Evolutionary conservation across 805 yeast species (phyloP), one percentile per base, ranked within the genome.

Genomic region (Teunomyces funiuensis): DNA sequence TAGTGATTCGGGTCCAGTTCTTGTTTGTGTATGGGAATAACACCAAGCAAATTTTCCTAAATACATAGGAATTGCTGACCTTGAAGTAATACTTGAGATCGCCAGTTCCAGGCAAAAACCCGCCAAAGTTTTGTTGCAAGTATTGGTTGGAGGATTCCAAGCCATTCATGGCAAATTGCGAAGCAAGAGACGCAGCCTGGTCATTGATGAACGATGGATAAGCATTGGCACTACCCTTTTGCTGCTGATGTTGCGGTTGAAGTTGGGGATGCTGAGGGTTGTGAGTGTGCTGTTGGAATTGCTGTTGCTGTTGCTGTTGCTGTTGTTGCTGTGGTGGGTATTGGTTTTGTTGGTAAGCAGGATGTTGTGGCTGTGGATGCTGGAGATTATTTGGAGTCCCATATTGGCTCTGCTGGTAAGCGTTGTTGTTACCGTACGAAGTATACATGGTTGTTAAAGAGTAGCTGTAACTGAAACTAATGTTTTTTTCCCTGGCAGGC

Each of bases 101-200:
- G 26, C 70, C 65, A 2, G 74, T 71, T 17, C 69, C 67, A 2
- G 74, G 69, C 20, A 77, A 73, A 50, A 74, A 67, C 30, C 68
- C 69, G 16, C 77, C 77, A 50, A 83, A 74, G 62, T 85, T 88
- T 46, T 82, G 83, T 51, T 86, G 86, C 60, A 88, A 63, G 63
- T 85, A 86, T 47, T 83, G 83, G 52, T 86, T 87, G 17, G 93
- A 88, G 22, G 88, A 85, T 49, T 79, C 78, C 44, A 93, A 77
- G 1, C 97, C 96, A 40, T 79, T 78, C 54, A 87, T 85, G 26
- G 97, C 96, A 47, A 90, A 79, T 55, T 88, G 96, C 18, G 90
- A 77, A 1, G 97, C 96, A 74, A 89, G 76, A 42, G 85, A 79
- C 0, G 95, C 80, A 11, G 87, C 76, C 25, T 95, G 90, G 57